Evolutionary conservation across 2,329 filamentous ascomycete genomes (phyloP).

Genomic region (Xylaria sp.): DNA sequence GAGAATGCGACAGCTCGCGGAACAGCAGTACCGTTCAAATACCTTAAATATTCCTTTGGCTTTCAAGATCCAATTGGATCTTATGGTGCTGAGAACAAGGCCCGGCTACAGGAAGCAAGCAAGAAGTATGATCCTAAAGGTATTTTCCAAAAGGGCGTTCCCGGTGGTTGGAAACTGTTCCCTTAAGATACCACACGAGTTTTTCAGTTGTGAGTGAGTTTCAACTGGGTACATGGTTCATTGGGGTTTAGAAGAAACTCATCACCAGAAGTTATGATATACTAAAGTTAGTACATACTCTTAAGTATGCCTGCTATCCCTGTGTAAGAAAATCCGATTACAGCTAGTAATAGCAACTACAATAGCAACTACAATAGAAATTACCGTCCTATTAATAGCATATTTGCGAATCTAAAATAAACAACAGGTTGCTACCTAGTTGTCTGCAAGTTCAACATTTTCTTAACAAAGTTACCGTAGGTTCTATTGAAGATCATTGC

Average conservation of each 20-base stretch:
- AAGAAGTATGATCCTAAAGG: slow-evolving; percentile 34
- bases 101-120: slow-evolving; percentile 26
- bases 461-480: background rate
- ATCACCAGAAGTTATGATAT: too few species aligned
- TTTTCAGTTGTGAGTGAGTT: too few species aligned
- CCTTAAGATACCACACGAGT: too few species aligned
- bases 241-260: too few species aligned
- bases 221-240: too few species aligned
- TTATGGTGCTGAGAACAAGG: slow-evolving; percentile 20
- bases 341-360: background rate
- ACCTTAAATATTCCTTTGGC: slow-evolving; percentile 30
- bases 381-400: background rate
- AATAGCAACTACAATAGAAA: too few species aligned
- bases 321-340: too few species aligned
- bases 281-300: too few species aligned
- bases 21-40: slow-evolving; percentile 11
- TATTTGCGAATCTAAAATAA: background rate
- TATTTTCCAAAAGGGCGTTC: slow-evolving; percentile 6
- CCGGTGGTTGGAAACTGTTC: slow-evolving; percentile 5
- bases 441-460: background rate
- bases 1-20: background rate
- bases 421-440: background rate
- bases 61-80: slow-evolving; percentile 28
- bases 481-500: background rate
- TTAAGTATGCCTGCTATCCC: too few species aligned